These are phyloP conservation scores for Aspergillus bridgeri DNA, from an alignment of 495 filamentous ascomycete species.

Conservation along the genomic window DNA sequence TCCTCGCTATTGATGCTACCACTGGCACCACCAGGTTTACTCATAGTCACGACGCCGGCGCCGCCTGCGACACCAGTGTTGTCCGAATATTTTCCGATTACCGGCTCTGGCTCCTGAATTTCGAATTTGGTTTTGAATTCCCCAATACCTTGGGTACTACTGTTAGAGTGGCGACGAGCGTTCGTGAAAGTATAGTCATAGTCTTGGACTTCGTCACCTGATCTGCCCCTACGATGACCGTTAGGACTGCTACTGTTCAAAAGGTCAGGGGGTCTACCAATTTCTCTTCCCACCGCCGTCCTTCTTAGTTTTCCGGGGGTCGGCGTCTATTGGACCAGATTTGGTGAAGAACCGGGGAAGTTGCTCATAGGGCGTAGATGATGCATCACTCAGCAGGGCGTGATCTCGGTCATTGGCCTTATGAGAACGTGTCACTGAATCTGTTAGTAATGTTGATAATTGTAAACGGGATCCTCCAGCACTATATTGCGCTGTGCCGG, in stretches of 20 bases:
- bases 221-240: conserved; percentile 61
- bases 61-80: conserved; percentile 24
- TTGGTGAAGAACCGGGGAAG: conserved; percentile 92
- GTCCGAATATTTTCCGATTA: conserved; percentile 66
- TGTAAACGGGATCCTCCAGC: not conserved
- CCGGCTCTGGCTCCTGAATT: conserved; percentile 74
- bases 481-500: not conserved
- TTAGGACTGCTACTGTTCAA: conserved; percentile 8
- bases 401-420: conserved; percentile 90
- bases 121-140: conserved; percentile 90
- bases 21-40: conserved; percentile 26
- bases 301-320: conserved; percentile 95
- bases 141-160: conserved; percentile 63
- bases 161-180: conserved; percentile 88
- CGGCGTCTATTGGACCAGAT: conserved; percentile 71
- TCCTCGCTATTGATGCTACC: conserved; percentile 18
- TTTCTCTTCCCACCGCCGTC: conserved; percentile 90
- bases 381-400: conserved; percentile 61
- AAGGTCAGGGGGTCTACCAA: conserved; percentile 61
- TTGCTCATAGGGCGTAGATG: conserved; percentile 61
- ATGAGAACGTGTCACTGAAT: conserved; percentile 87
- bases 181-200: conserved; percentile 77
- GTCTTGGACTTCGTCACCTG: conserved; percentile 79
- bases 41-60: conserved; percentile 13
- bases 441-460: not conserved